A percentile compares a stretch with the other conserved stretches of the same genome.
These are phyloP conservation scores for Pedinophyceae sp. DNA, from an alignment of 139 green algal genomes.

Conservation along the genomic window DNA sequence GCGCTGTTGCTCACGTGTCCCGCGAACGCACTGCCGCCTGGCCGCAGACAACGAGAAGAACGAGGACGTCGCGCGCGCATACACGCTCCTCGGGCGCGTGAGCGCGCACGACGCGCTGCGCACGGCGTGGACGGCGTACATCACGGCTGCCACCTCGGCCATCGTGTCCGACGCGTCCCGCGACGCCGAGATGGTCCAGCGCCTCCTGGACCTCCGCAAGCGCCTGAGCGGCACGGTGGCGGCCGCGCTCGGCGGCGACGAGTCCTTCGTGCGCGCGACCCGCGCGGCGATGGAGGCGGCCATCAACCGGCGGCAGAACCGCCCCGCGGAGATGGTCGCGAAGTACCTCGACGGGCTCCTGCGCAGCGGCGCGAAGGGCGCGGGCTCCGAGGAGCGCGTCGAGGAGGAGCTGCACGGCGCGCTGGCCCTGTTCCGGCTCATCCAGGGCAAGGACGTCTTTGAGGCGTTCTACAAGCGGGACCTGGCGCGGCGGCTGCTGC, in stretches of 20 bases:
- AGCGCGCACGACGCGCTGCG: slow-evolving; percentile 41
- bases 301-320: slow-evolving; percentile 76
- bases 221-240: slow-evolving; percentile 17
- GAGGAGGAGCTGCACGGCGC: slow-evolving; percentile 82
- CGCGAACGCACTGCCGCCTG: neutral
- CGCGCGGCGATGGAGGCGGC: slow-evolving; percentile 88
- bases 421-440: slow-evolving; percentile 81
- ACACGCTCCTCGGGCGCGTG: slow-evolving; percentile 46
- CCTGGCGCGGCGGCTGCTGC: slow-evolving; percentile 87
- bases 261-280: slow-evolving; percentile 49
- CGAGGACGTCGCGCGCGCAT: slow-evolving; percentile 65
- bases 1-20: neutral
- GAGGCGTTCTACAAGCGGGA: slow-evolving; percentile 99
- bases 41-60: neutral
- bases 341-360: slow-evolving; percentile 87
- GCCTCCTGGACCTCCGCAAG: slow-evolving; percentile 66
- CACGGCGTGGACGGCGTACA: slow-evolving; percentile 49
- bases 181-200: slow-evolving; percentile 77
- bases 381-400: slow-evolving; percentile 6
- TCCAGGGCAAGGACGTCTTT: slow-evolving; percentile 98
- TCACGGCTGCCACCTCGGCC: slow-evolving; percentile 36
- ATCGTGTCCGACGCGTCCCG: slow-evolving; percentile 57
- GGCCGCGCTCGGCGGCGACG: slow-evolving; percentile 35
- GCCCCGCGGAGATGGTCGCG: slow-evolving; percentile 86
- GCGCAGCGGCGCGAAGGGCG: slow-evolving; percentile 45